A percentile compares a stretch with the other conserved stretches of the same genome.
Evolutionary conservation across 1,284 basidiomycete species (phyloP).

Genomic region (Ustilago hordei): DNA sequence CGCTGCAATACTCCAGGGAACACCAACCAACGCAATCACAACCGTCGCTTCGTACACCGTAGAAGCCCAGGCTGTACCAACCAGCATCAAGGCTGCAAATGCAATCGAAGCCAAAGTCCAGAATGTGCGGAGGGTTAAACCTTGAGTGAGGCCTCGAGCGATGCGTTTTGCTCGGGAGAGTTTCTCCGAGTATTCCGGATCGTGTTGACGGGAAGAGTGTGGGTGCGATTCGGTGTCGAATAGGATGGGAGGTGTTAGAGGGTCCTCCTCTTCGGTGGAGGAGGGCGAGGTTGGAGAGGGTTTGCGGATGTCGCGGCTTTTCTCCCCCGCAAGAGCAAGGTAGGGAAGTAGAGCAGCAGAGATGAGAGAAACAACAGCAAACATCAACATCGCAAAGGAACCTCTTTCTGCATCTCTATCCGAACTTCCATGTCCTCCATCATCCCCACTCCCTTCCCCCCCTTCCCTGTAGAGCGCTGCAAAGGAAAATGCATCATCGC

Average conservation of each 20-base stretch:
- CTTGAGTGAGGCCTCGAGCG: conserved; percentile 20
- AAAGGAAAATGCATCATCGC: conserved; percentile 3
- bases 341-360: conserved; percentile 57
- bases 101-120: conserved; percentile 58
- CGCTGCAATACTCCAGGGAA: conserved; percentile 65
- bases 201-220: neutral
- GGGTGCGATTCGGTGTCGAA: conserved; percentile 16
- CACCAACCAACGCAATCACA: conserved; percentile 61
- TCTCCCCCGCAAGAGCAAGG: conserved; percentile 53
- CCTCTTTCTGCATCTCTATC: conserved; percentile 59
- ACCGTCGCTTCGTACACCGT: conserved; percentile 47
- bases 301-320: neutral
- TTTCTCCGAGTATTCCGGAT: conserved; percentile 11
- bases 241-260: conserved; percentile 10
- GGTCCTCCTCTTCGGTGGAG: neutral
- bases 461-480: neutral
- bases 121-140: conserved; percentile 57
- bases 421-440: conserved; percentile 5
- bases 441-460: neutral
- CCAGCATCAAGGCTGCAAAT: conserved; percentile 45
- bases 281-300: neutral
- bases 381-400: conserved; percentile 64
- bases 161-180: conserved; percentile 29
- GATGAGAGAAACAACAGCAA: conserved; percentile 58
- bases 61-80: conserved; percentile 52